Evolutionary conservation across 2,329 filamentous ascomycete genomes (phyloP).

Genomic region (Erysiphe pulchra): DNA sequence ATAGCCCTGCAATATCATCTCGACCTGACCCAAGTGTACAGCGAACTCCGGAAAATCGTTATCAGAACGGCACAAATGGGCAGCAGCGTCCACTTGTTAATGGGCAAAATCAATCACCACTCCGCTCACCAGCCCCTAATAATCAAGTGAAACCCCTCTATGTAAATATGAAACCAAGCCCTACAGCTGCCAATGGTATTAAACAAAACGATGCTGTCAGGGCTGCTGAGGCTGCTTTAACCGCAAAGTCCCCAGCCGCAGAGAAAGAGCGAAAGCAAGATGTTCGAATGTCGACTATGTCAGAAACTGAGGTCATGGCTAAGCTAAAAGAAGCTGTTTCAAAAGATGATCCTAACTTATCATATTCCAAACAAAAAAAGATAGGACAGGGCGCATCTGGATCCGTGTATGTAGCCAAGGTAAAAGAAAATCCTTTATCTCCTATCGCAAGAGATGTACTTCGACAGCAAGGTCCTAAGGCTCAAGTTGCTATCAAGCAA

Average conservation of each 20-base stretch:
- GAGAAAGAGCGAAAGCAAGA: constrained; percentile 50
- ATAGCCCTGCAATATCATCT: constrained; percentile 12
- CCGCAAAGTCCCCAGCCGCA: constrained; percentile 46
- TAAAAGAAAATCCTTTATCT: constrained; percentile 75
- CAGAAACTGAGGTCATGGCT: constrained; percentile 89
- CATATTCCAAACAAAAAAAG: constrained; percentile 98
- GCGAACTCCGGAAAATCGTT: constrained; percentile 11
- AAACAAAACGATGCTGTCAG: constrained; percentile 44
- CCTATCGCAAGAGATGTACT: constrained; percentile 52
- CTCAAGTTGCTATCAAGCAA: constrained; percentile 95
- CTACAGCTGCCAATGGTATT: constrained; percentile 10
- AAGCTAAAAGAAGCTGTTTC: constrained; percentile 85
- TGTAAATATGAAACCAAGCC: constrained; percentile 27
- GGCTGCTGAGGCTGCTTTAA: constrained; percentile 71
- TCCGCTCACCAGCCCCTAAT: constrained; percentile 28
- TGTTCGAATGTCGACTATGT: constrained; percentile 96
- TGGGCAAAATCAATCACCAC: constrained; percentile 19
- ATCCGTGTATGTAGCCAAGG: constrained; percentile 90
- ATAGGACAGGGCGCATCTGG: constrained; percentile 96
- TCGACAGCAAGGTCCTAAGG: constrained; percentile 51
- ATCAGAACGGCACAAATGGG: constrained; percentile 18
- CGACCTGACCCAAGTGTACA: constrained; percentile 19
- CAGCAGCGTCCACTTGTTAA: constrained; percentile 17
- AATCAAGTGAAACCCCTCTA: constrained; percentile 47
- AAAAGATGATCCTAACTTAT: constrained; percentile 79